Evolutionary conservation across 1,284 basidiomycete genomes (phyloP).

Genomic region (Mycosarcoma mackinlayi): DNA sequence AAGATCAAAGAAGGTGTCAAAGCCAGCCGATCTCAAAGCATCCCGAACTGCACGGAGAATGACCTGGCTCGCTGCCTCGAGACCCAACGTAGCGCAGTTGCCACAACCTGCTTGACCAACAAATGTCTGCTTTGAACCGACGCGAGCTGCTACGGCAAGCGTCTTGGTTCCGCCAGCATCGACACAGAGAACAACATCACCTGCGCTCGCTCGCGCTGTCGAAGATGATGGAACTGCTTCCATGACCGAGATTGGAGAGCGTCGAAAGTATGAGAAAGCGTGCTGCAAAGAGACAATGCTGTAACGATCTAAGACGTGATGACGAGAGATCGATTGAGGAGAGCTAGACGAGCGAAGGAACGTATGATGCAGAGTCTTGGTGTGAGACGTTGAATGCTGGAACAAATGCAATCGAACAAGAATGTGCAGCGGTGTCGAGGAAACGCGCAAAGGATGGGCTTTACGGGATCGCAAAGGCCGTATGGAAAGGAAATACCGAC

Average conservation of each 20-base stretch:
- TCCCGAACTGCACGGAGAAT: slow-evolving; percentile 40
- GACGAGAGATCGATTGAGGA: too few species aligned
- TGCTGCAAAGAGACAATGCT: background rate
- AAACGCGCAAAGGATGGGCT: too few species aligned
- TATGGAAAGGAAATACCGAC: too few species aligned
- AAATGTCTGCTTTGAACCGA: slow-evolving; percentile 30
- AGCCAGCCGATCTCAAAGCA: slow-evolving; percentile 38
- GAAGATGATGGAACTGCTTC: slow-evolving; percentile 14
- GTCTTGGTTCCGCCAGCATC: slow-evolving; percentile 54
- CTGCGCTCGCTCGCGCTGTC: slow-evolving; percentile 11
- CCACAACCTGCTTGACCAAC: slow-evolving; percentile 47
- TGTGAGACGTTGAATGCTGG: too few species aligned
- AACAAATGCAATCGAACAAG: too few species aligned
- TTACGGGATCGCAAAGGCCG: too few species aligned
- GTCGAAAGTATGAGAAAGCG: background rate
- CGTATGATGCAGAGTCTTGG: too few species aligned
- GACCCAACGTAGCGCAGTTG: slow-evolving; percentile 45
- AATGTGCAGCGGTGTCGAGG: too few species aligned
- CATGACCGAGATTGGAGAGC: slow-evolving; percentile 7
- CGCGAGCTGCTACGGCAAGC: slow-evolving; percentile 35
- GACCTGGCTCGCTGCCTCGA: slow-evolving; percentile 41
- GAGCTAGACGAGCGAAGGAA: too few species aligned
- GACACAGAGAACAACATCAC: slow-evolving; percentile 42
- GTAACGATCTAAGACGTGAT: background rate
- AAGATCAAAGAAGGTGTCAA: slow-evolving; percentile 45